phyloP scores from a whole-genome alignment of 129 eudicot species.

The Flaveria sonorensis region DNA sequence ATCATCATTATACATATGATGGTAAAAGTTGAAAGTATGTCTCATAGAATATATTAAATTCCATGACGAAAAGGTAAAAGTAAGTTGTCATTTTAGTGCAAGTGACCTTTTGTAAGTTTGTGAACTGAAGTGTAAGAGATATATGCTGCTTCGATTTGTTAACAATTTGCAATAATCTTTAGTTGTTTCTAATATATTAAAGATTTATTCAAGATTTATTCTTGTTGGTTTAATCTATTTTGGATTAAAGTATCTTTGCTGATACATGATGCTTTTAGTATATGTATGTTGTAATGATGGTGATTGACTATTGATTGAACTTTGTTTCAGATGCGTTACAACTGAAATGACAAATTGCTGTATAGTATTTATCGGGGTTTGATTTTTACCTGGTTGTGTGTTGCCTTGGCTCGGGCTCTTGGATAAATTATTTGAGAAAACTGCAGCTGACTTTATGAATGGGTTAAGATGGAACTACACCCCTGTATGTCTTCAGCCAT shows the following conservation, averaged over 20 bases:
- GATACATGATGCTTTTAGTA: background rate
- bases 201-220: background rate
- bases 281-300: background rate
- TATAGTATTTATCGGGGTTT: background rate
- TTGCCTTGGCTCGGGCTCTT: conserved; percentile 31
- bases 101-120: background rate
- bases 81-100: background rate
- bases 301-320: conserved; percentile 6
- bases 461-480: conserved; percentile 47
- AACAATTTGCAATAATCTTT: background rate
- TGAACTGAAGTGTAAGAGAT: background rate
- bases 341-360: conserved; percentile 9
- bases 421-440: background rate
- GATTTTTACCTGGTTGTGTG: conserved; percentile 3
- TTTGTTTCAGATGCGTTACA: conserved; percentile 21
- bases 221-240: too few species aligned
- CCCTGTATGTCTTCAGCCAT: conserved; percentile 45
- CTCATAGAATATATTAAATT: background rate
- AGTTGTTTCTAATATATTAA: background rate
- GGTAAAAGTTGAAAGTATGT: background rate
- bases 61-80: background rate
- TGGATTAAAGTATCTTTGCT: background rate
- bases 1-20: background rate
- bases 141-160: background rate
- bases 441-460: conserved; percentile 35